Evolutionary conservation across 176 grass and related monocot genomes (phyloP).

Genomic region (Musa itinerans): DNA sequence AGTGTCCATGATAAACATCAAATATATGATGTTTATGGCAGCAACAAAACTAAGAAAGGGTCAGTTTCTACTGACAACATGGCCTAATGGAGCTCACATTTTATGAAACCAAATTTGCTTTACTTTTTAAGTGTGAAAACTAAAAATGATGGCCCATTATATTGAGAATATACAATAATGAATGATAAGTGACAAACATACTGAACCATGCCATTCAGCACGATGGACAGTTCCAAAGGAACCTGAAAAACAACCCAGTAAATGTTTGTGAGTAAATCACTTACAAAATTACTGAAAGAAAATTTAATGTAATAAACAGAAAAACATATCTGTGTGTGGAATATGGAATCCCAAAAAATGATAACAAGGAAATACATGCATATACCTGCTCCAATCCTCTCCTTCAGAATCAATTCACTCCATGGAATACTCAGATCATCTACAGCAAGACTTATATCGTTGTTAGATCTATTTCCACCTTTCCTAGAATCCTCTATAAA

Average conservation of each 20-base stretch:
- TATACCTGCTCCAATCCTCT: conserved; percentile 96
- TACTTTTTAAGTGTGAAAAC: background rate
- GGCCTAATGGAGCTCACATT: background rate
- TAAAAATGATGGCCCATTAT: background rate
- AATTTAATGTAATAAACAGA: background rate
- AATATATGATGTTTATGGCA: too few species aligned
- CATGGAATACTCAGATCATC: conserved; percentile 83
- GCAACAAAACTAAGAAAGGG: background rate
- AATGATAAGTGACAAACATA: conserved; percentile 30
- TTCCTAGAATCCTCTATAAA: conserved; percentile 37
- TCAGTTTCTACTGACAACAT: background rate
- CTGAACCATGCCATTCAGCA: conserved; percentile 99
- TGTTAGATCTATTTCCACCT: conserved; percentile 30
- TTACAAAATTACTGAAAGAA: background rate
- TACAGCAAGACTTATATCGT: conserved; percentile 49
- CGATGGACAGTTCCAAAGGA: conserved; percentile 97
- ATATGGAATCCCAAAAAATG: background rate
- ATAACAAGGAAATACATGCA: background rate
- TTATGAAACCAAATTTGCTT: background rate
- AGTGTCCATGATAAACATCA: too few species aligned
- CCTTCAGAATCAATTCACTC: conserved; percentile 78
- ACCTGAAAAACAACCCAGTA: conserved; percentile 38
- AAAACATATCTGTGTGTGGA: background rate
- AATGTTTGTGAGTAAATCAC: background rate
- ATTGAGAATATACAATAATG: background rate